Evolutionary conservation across 1,284 basidiomycete genomes (phyloP).

Genomic region (Albatrellus sp.): DNA sequence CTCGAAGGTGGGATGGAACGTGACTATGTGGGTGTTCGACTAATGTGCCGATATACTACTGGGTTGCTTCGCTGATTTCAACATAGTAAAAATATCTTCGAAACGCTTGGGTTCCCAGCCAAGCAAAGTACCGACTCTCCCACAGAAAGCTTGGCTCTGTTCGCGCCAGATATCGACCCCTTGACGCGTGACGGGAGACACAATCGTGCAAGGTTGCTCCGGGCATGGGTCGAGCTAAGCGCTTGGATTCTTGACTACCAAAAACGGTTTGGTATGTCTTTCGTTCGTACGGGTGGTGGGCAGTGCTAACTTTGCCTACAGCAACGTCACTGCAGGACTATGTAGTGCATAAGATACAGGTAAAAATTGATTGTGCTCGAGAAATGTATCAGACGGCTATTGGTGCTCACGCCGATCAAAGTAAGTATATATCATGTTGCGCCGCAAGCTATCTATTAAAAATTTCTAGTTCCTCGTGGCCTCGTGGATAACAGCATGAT

Average conservation of each 20-base stretch:
- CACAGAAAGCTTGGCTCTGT: conserved; percentile 26
- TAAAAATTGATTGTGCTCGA: conserved; percentile 45
- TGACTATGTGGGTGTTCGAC: conserved; percentile 34
- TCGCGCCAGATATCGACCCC: conserved; percentile 42
- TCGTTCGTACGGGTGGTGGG: conserved; percentile 8
- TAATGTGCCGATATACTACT: background rate
- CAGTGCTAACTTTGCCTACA: conserved; percentile 9
- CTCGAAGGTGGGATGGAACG: conserved; percentile 54
- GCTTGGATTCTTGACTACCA: conserved; percentile 53
- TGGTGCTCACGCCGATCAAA: conserved; percentile 65
- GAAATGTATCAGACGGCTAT: conserved; percentile 60
- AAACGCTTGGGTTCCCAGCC: conserved; percentile 41
- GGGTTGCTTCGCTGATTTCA: conserved; percentile 2
- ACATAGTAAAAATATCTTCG: conserved; percentile 40
- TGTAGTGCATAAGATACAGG: conserved; percentile 24
- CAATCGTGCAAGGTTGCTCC: conserved; percentile 48
- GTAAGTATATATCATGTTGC: conserved; percentile 25
- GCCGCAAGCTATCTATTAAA: background rate
- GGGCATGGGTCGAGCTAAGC: conserved; percentile 65
- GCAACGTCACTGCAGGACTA: conserved; percentile 29
- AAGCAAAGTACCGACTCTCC: conserved; percentile 10
- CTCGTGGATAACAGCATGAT: conserved; percentile 28
- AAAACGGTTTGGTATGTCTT: conserved; percentile 20
- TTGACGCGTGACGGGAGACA: conserved; percentile 30
- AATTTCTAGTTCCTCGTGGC: conserved; percentile 24